Base-by-base conservation (phyloP, 805 yeast species). In the Lipomyces yamanashiensis region DNA sequence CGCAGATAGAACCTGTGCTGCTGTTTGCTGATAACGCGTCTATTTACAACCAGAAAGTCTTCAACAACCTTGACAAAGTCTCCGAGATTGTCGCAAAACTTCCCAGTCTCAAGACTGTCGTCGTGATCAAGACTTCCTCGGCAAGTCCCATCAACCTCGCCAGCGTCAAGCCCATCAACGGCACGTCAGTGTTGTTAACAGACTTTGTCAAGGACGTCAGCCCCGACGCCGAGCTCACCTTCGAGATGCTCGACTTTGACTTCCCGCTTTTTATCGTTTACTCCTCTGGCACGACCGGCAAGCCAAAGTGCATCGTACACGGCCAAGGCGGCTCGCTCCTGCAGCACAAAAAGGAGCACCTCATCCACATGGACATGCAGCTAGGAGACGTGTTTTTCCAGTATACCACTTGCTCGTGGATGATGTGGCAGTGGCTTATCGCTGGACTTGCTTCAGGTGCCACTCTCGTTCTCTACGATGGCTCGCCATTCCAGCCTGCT, bases 341-440 rank as follows among this genome's bases (percentile, higher is more conserved):
- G 10, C 71, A 68, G 48, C 71, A 68, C 56, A 68, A 68, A 50
- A 69, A 68, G 51, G 71, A 69, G 48, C 71, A 69, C 45, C 7
- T 28, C n/a, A 64, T 68, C 8, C 71, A 69, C 33, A 54, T 69
- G 59, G 70, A 69, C 56, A 61, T 69, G 65, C 45, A 37, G 34
- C 57, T 53, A 7, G 66, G 66, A 1, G 70, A 68, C 37, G 69
- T 67, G 28, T 69, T 69, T 54, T 69, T 68, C 47, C 71, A 69
- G 50, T 69, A 69, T 49, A 69, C 71, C 7, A 69, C 71, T 12
- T 69, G 71, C 62, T 69, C 71, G 23, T 69, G 71, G 71, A 69
- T 69, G 71, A 69, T 69, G 71, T 68, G 71, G 71, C 71, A 68
- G 34, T 69, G 71, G 71, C 64, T 66, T n/a, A 68, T 69, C 17